phyloP scores from a whole-genome alignment of 2,329 filamentous ascomycete species.

The Aureobasidium sp. region DNA sequence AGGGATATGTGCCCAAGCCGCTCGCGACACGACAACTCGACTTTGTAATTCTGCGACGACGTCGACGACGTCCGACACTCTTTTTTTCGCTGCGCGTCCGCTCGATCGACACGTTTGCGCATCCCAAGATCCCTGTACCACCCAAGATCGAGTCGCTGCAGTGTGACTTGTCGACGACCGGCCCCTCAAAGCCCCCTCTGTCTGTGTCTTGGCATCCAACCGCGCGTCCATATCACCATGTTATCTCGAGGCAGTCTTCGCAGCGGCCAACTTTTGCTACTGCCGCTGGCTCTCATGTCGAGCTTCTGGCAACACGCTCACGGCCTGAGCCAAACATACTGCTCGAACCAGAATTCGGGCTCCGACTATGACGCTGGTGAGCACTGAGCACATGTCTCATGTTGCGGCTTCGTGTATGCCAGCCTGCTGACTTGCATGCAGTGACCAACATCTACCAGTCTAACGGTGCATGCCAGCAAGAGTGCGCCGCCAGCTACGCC shows the following conservation, averaged over 20 bases:
- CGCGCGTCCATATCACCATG: not conserved
- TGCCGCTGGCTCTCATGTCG: conserved; percentile 13
- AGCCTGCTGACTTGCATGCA: conserved; percentile 20
- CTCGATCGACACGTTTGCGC: conserved; percentile 6
- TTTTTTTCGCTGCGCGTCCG: conserved; percentile 5
- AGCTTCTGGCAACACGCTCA: conserved; percentile 12
- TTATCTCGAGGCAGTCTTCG: not conserved
- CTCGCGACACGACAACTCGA: conserved; percentile 3
- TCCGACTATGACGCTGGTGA: conserved; percentile 25
- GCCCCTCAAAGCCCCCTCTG: conserved; percentile 18
- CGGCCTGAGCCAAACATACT: conserved; percentile 31
- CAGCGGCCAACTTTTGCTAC: conserved; percentile 4
- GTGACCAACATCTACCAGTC: conserved; percentile 45
- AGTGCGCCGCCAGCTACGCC: conserved; percentile 51
- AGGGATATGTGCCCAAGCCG: conserved; percentile 7
- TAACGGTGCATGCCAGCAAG: conserved; percentile 57
- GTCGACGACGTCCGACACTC: conserved; percentile 10
- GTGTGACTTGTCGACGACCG: conserved; percentile 14
- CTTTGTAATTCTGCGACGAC: not conserved
- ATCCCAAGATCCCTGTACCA: not conserved
- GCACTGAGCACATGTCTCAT: not conserved
- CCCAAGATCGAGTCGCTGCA: conserved; percentile 4
- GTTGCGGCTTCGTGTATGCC: not conserved
- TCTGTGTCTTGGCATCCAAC: conserved; percentile 20
- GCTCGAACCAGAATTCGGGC: conserved; percentile 37